Evolutionary conservation across 2,329 filamentous ascomycete genomes (phyloP).

Genomic region (Colletotrichum paranaense): DNA sequence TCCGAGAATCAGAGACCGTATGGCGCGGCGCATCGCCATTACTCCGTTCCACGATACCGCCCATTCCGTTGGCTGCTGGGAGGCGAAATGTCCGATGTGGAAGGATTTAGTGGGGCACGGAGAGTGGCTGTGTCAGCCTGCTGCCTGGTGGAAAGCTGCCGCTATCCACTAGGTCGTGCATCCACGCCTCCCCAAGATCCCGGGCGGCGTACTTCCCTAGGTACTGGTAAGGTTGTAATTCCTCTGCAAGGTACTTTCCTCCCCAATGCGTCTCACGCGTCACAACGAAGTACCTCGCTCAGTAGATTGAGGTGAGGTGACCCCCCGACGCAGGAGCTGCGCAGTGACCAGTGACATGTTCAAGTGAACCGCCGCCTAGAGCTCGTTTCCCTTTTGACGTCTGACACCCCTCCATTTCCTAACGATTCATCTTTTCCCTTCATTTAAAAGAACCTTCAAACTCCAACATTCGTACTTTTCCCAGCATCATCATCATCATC

Average conservation of each 20-base stretch:
- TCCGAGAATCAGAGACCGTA: neutral
- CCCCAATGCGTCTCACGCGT: neutral
- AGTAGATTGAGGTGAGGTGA: neutral
- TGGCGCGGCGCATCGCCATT: neutral
- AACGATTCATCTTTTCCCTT: neutral
- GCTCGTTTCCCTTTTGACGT: neutral
- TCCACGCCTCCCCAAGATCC: neutral
- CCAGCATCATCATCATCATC: neutral
- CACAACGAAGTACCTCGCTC: neutral
- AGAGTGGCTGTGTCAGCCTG: slow-evolving; percentile 33
- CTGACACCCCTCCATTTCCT: neutral
- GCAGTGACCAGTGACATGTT: slow-evolving; percentile 18
- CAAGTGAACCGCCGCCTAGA: neutral
- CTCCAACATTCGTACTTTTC: neutral
- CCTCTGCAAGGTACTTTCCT: slow-evolving; percentile 5
- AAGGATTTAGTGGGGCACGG: slow-evolving; percentile 9
- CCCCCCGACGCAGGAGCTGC: neutral
- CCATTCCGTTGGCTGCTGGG: neutral
- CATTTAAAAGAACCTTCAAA: neutral
- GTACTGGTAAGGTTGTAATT: no score
- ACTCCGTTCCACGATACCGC: neutral
- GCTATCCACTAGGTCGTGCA: neutral
- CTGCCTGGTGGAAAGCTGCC: slow-evolving; percentile 19
- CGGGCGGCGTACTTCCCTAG: neutral
- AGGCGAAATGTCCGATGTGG: neutral